Base-by-base conservation (phyloP, 129 eudicot genomes). In the Flaveria trinervia region DNA sequence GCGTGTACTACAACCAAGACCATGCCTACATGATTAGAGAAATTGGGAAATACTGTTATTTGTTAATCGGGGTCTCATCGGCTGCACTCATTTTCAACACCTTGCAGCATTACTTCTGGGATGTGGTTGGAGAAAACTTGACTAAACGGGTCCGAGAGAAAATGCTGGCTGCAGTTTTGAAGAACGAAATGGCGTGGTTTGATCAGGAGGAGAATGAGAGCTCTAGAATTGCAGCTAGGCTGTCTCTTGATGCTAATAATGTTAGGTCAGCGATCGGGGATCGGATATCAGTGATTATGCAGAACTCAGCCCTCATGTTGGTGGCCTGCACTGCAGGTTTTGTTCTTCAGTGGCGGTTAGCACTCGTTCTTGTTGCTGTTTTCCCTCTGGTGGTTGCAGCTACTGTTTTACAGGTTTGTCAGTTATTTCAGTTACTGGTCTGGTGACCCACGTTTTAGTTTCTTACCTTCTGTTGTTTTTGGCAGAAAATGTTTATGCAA, bases 171-270 rank as follows among this genome's bases (percentile, higher is more conserved):
- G 95, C 96, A 2, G 92, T 93, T 50, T 71, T 93, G 48, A 93
- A 78, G 79, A 93, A 90, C 3, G 98, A 93, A 75, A 85, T 90
- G 95, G 98, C 96, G 10, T 93, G 98, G 98, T 93, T 93, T 23
- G 98, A 93, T 77, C 90, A 83, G 81, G 98, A 93, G 61, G 98
- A 90, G 77, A 93, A 93, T n/a, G 96, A 88, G 84, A 93, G 98
- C 73, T 91, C 98, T 8, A 83, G 95, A 77, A 64, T 93, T 4
- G 89, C 98, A 7, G 98, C 95, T 7, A 71, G 98, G 88, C 76
- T 93, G 75, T 89, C 98, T 46, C 86, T 93, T 23, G 98, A 93
- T 61, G 96, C 98, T 46, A 93, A 90, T 68, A 90, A 90, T 77
- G 95, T 93, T 51, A 67, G 98, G 76, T 90, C 98, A 18, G 98